phyloP scores from a whole-genome alignment of 768 basidiomycete genomes.

The Tulasnella sp. region DNA sequence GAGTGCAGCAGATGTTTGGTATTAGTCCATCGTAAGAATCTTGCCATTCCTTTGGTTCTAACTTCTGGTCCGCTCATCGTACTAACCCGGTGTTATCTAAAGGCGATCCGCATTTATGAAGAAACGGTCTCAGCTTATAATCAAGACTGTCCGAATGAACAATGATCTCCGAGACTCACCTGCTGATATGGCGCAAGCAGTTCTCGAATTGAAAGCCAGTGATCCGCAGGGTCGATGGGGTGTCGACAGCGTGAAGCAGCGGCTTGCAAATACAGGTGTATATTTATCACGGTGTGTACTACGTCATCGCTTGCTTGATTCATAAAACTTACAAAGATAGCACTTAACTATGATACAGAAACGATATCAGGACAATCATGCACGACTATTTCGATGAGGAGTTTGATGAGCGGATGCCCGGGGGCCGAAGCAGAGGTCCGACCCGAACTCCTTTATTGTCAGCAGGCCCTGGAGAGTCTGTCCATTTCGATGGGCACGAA shows the following conservation, averaged over 20 bases:
- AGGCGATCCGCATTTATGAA: background rate
- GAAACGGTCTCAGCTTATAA: background rate
- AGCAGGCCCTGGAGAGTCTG: background rate
- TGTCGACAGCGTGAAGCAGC: too few relatives aligned
- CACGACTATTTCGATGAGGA: background rate
- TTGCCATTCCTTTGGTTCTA: background rate
- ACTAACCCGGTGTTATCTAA: background rate
- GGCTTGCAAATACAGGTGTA: too few relatives aligned
- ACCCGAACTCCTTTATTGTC: conserved; percentile 11
- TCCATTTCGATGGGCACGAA: conserved; percentile 42
- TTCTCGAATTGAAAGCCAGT: background rate
- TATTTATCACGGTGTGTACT: too few relatives aligned
- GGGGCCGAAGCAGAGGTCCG: background rate
- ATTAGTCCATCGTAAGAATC: background rate
- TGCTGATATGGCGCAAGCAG: background rate
- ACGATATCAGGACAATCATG: background rate
- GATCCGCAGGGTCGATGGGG: too few relatives aligned
- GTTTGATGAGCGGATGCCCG: background rate
- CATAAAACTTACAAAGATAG: too few relatives aligned
- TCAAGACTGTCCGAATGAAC: background rate
- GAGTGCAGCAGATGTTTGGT: background rate
- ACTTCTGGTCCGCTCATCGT: background rate
- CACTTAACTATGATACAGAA: background rate
- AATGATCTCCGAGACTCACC: background rate
- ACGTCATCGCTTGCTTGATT: too few relatives aligned